phyloP scores from a whole-genome alignment of 2,329 filamentous ascomycete species.

The Paecilomyces sp. region DNA sequence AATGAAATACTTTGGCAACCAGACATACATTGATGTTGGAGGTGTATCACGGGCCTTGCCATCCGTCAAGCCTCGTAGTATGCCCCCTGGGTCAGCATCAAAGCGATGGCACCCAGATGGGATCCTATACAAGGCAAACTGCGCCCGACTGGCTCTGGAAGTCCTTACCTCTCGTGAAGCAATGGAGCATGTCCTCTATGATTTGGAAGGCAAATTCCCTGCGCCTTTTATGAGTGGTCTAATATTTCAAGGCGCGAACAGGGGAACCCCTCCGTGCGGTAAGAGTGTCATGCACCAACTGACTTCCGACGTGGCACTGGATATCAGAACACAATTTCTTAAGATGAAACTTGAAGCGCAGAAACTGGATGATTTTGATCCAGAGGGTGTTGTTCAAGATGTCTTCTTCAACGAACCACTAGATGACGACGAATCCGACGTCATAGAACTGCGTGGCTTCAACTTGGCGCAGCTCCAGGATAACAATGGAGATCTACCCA shows the following conservation, averaged over 20 bases:
- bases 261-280: slow-evolving; percentile 14
- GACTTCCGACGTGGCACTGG: slow-evolving; percentile 45
- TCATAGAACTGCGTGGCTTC: slow-evolving; percentile 17
- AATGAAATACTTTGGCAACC: slow-evolving; percentile 18
- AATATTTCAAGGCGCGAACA: not conserved
- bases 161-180: slow-evolving; percentile 25
- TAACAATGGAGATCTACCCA: slow-evolving; percentile 29
- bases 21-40: slow-evolving; percentile 29
- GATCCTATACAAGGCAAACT: slow-evolving; percentile 39
- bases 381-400: slow-evolving; percentile 29
- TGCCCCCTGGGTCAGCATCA: slow-evolving; percentile 6
- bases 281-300: slow-evolving; percentile 32
- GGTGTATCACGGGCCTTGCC: slow-evolving; percentile 24
- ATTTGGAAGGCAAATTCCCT: slow-evolving; percentile 27
- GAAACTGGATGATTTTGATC: slow-evolving; percentile 28
- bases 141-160: slow-evolving; percentile 31
- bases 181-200: slow-evolving; percentile 14
- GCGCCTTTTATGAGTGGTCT: slow-evolving; percentile 27
- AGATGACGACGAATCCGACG: slow-evolving; percentile 9
- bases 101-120: slow-evolving; percentile 26
- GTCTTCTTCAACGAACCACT: slow-evolving; percentile 32
- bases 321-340: slow-evolving; percentile 50
- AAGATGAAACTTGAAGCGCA: slow-evolving; percentile 36
- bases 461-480: slow-evolving; percentile 28
- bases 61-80: slow-evolving; percentile 12